Evolutionary conservation across 2,329 filamentous ascomycete genomes (phyloP), one percentile per base, ranked within the genome.

Genomic region (Phaeophleospora eucalypticola): DNA sequence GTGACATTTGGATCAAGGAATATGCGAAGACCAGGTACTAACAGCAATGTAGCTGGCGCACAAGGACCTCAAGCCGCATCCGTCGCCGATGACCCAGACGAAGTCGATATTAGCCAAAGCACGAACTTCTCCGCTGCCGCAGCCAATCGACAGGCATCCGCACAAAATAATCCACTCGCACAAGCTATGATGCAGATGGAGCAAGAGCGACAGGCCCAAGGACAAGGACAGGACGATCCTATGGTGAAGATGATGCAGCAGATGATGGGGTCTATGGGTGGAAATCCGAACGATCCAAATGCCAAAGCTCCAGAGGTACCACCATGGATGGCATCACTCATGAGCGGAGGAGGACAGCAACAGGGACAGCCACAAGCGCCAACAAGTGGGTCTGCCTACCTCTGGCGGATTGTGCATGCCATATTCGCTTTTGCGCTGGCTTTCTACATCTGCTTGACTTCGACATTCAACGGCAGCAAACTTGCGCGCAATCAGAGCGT

Each of bases 191-290:
- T 61, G 44, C 60, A 61, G 43, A 62, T 63, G 59, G 53, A 59
- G 43, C 52, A 53, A 39, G 46, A 59, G 41, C 52, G 46, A 7
- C 24, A 29, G 24, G 46, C 34, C 10, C 48, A 44, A 16, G 45
- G 43, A 24, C 47, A 32, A 12, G 47, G 39, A 15, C 63, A 65
- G 43, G 70, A 82, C n/a, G 83, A 86, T 59, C 82, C 82, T 10
- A 83, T 86, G 78, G 76, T 86, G 75, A 78, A 81, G 66, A 84
- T 90, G 79, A 76, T 91, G 67, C 80, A 84, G 60, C 84, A 89
- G 67, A 72, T 71, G 20, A 60, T 62, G 45, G 56, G 58, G 20
- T 63, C 61, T 12, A 61, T 65, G 49, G 64, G 64, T n/a, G 43
- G 41, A 14, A 43, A 67, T 53, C 43, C 64, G 4, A 65, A 62